Evolutionary conservation across 176 grass and related monocot genomes (phyloP), one percentile per base, ranked within the genome.

Genomic region (Hsuehochloa calcarea): DNA sequence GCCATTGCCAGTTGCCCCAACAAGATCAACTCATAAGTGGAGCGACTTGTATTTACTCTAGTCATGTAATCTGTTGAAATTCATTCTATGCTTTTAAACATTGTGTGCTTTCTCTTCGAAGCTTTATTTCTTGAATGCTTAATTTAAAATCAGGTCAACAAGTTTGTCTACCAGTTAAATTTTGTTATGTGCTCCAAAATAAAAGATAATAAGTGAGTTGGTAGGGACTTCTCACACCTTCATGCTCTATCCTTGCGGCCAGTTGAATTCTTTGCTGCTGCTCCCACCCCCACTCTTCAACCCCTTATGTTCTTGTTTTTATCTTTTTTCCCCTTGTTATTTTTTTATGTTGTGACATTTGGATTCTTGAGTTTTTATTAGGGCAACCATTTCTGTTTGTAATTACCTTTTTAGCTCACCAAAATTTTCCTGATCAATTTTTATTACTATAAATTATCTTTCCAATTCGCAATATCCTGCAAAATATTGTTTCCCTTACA

Each of bases 341-440:
- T 43, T 0, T 65, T 73, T 43, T 64, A 35, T 54, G 15, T 26
- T 68, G 5, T 66, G 35, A 41, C n/a, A 44, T 65, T 87, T 81
- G 13, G 7, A 37, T 44, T 82, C 4, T 78, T 77, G n/a, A 75
- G 13, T 68, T 80, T 80, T 44, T 76, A 35, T 63, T 76, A 37
- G 63, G 35, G 35, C 2, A 47, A 5, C 19, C 12, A 51, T 25
- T 52, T 64, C 64, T 10, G 7, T 68, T 56, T 67, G 20, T 61
- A 68, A 39, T 14, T 46, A 5, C 51, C 10, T 29, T 14, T 43
- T 52, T 56, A 25, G 27, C 16, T n/a, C 1, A 70, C 4, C 25
- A 58, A 67, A 78, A 35, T 4, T n/a, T 80, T n/a, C 4, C 9
- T 17, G 13, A 51, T 75, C 19, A 40, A 35, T 51, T 60, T 77